Evolutionary conservation across 768 basidiomycete species (phyloP).

Genomic region (Megacollybia marginata): DNA sequence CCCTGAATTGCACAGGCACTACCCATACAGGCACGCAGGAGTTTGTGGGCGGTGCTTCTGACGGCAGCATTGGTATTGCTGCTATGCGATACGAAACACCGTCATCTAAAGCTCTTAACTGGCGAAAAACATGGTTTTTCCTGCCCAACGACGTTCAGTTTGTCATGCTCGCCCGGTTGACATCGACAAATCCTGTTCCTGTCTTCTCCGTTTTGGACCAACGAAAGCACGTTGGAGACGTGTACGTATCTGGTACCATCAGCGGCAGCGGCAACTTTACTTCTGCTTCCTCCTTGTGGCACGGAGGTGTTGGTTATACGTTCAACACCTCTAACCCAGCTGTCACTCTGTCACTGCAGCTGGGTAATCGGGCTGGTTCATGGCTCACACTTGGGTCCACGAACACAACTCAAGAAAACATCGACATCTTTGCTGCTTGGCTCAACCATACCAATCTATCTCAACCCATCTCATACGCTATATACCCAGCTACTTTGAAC

Average conservation of each 20-base stretch:
- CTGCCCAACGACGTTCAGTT: constrained; percentile 24
- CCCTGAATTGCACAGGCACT: constrained; percentile 15
- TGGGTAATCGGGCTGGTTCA: constrained; percentile 38
- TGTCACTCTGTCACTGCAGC: constrained; percentile 18
- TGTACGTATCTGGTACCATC: constrained; percentile 11
- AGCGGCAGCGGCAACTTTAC: constrained; percentile 15
- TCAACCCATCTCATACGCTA: constrained; percentile 42
- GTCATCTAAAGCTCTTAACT: constrained; percentile 18
- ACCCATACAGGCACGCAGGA: constrained; percentile 14
- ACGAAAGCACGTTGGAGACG: constrained; percentile 12
- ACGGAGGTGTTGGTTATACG: constrained; percentile 25
- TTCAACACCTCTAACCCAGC: constrained; percentile 21
- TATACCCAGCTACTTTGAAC: constrained; percentile 41
- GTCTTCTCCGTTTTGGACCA: constrained; percentile 30
- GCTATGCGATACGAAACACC: constrained; percentile 31
- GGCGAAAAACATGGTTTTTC: constrained; percentile 31
- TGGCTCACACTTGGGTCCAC: constrained; percentile 64
- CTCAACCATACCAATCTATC: constrained; percentile 31
- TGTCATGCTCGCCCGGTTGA: constrained; percentile 22
- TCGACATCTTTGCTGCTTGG: constrained; percentile 62
- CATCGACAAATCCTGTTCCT: constrained; percentile 13
- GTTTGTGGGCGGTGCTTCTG: constrained; percentile 28
- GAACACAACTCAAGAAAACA: constrained; percentile 43
- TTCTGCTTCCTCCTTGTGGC: constrained; percentile 21
- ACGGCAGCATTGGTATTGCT: constrained; percentile 23